Conservation (phyloP, 2,329 filamentous ascomycete genomes). For the Penicillium rolfsii region DNA sequence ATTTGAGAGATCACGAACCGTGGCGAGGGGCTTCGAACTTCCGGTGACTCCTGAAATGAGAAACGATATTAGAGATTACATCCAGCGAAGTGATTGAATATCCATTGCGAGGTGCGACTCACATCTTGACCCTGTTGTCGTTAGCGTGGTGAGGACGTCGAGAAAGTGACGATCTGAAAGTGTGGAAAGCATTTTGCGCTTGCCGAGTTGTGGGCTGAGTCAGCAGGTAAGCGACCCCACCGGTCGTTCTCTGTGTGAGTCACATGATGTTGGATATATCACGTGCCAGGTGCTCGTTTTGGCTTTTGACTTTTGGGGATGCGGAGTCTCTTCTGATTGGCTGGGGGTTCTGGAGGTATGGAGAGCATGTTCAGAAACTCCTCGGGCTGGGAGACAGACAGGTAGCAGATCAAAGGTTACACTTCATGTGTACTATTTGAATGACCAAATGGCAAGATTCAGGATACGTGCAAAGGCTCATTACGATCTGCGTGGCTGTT, state of each 20-base stretch:
- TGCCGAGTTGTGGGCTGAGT: constrained; percentile 50
- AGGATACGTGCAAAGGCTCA: not conserved
- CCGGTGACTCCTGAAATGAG: constrained; percentile 57
- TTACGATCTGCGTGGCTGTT: not conserved
- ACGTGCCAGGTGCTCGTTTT: not conserved
- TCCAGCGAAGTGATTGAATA: constrained; percentile 4
- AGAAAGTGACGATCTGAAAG: constrained; percentile 46
- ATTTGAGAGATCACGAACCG: constrained; percentile 68
- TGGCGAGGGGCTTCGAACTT: constrained; percentile 90
- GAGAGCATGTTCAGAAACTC: not conserved
- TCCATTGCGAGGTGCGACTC: constrained; percentile 32
- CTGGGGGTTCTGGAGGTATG: not conserved
- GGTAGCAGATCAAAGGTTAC: not conserved
- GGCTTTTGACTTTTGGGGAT: not conserved
- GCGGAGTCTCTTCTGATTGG: not conserved
- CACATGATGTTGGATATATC: not conserved
- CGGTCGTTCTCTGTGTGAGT: constrained; percentile 1
- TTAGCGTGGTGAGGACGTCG: constrained; percentile 44
- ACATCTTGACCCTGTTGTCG: constrained; percentile 55
- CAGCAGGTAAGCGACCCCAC: constrained; percentile 39
- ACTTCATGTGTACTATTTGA: not conserved
- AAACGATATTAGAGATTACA: constrained; percentile 34
- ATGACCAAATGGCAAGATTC: not conserved
- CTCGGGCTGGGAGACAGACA: not conserved
- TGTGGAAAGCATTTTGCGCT: constrained; percentile 45